These are phyloP conservation scores for Lodderomyces theae DNA, from an alignment of 1,139 yeast species.

Conservation along the genomic window DNA sequence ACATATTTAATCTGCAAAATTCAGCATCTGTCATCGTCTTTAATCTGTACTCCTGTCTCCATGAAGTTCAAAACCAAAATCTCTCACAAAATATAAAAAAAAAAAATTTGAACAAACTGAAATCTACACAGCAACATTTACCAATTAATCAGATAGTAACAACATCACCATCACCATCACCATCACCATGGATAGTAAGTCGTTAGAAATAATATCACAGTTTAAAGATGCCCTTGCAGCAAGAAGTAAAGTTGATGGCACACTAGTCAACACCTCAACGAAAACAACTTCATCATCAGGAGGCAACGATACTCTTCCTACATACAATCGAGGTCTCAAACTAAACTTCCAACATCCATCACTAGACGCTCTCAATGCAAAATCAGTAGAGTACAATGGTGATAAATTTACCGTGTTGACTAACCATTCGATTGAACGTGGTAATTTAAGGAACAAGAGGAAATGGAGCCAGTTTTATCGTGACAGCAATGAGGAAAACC, in stretches of 20 bases:
- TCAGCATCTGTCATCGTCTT: no score
- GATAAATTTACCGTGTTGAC: slow-evolving; percentile 38
- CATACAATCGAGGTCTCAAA: slow-evolving; percentile 39
- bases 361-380: slow-evolving; percentile 27
- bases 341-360: slow-evolving; percentile 18
- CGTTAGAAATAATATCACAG: slow-evolving; percentile 38
- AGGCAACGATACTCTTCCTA: slow-evolving; percentile 16
- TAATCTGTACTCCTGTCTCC: no score
- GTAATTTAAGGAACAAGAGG: slow-evolving; percentile 30
- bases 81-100: no score
- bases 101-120: not conserved
- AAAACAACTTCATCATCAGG: slow-evolving; percentile 4
- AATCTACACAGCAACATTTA: no score
- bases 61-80: no score
- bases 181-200: slow-evolving; percentile 30
- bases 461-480: slow-evolving; percentile 30
- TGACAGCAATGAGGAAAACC: slow-evolving; percentile 23
- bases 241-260: slow-evolving; percentile 6
- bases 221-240: slow-evolving; percentile 39
- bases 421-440: slow-evolving; percentile 32
- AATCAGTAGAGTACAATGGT: slow-evolving; percentile 45
- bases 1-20: no score
- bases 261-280: not conserved
- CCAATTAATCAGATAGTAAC: no score
- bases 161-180: not conserved